Evolutionary conservation across 768 basidiomycete genomes (phyloP), one percentile per base, ranked within the genome.

Genomic region (Hypholoma sublateritium): DNA sequence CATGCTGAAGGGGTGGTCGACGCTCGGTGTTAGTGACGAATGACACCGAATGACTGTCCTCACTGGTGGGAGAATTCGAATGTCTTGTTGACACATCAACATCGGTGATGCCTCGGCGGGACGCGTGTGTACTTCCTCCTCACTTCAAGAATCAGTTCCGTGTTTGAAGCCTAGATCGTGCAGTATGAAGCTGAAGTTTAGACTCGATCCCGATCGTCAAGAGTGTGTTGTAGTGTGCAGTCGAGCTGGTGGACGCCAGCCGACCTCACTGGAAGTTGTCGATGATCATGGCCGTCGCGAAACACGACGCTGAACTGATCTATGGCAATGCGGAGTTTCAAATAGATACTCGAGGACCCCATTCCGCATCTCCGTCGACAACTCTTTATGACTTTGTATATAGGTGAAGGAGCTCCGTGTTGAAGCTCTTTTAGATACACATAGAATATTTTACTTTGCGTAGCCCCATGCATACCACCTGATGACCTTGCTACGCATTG

Each of bases 91-190:
- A 45, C 53, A 51, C 53, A 43, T 53, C 52, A 34, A 34, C 42
- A 43, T 53, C 52, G 52, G 52, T 53, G 52, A 53, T 53, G 52
- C 52, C 43, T 53, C 52, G 52, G 28, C 28, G 28, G 52, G 28
- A 21, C 11, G n/a, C 39, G 24, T 32, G 41, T 53, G 42, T 9
- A 24, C 42, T n/a, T n/a, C 21, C 13, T 21, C 34, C 16, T 44
- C 19, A 22, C 28, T 36, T 21, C 13, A 21, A 32, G 28, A 5
- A 32, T 32, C 28, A 7, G 28, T 32, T 32, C 28, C 28, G 28
- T 32, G 28, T 32, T 32, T 32, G 28, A 32, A 32, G 28, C 28
- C 28, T 32, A 9, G 28, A 32, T 32, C 28, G 28, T 32, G 32
- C 37, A 52, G 39, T 37, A 13, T 5, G 41, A n/a, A 7, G 41